Evolutionary conservation across 2,329 filamentous ascomycete species (phyloP), one percentile per base, ranked within the genome.

Genomic region (Teratosphaeria gauchensis): DNA sequence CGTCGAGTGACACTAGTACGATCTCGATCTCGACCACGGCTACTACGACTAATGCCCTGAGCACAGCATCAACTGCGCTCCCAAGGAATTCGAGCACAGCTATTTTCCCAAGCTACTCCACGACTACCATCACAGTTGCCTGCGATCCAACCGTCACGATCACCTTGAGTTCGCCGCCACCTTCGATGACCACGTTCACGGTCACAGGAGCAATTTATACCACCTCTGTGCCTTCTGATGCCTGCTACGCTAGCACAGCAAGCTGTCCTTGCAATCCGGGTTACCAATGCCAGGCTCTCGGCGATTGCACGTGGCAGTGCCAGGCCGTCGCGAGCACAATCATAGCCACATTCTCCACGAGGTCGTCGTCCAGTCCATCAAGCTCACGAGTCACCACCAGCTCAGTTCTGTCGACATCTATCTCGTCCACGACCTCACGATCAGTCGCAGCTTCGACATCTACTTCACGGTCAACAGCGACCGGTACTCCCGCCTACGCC

Each of bases 401-500:
- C 31, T 57, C 55, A 11, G 60, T 55, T 14, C 35, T 16, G 14
- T 5, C n/a, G 12, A 42, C 35, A 16, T 42, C 35, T 2, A 62
- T 58, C 31, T 57, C 55, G 6, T 59, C 57, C 11, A 31, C 57
- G 4, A 51, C 55, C 4, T 57, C 63, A 16, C 60, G 60, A 11
- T 66, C 65, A 51, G 65, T 60, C 8, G 64, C 58, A 8, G 65
- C 61, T 2, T 59, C 62, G 24, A 12, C 52, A 7, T 53, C 8
- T 31, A 52, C 59, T 21, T 19, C 53, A 35, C 21, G 14, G 32
- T 16, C 56, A 6, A 8, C 19, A 48, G 24, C 52, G 19, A 54
- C 16, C 52, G n/a, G 21, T 21, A 54, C 52, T 4, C 65, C 65
- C 53, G 60, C 62, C 19, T 69, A 65, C 56, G 67, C 65, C n/a